Conservation (phyloP, 179 eudicot species). For the Camellia oleifera region DNA sequence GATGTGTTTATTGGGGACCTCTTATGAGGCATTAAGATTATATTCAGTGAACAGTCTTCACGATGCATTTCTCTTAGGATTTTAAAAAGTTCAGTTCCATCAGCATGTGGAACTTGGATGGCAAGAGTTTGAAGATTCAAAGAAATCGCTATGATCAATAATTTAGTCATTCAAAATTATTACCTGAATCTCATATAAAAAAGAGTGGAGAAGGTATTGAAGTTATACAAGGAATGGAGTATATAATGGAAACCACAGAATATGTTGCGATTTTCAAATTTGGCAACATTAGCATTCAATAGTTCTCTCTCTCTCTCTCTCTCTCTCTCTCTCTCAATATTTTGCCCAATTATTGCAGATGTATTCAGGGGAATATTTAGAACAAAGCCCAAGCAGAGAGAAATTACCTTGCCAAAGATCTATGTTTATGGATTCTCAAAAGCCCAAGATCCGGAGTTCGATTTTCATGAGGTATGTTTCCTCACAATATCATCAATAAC, state of each 20-base stretch:
- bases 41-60: too few species aligned
- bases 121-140: too few species aligned
- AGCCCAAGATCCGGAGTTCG: constrained; percentile 91
- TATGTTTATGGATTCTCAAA: constrained; percentile 92
- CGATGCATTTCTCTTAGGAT: too few species aligned
- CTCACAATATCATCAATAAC: neutral
- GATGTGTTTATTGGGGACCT: too few species aligned
- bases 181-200: neutral
- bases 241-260: neutral
- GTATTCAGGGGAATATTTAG: constrained; percentile 70
- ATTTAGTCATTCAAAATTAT: neutral
- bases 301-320: constrained; percentile 9
- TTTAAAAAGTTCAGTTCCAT: too few species aligned
- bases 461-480: constrained; percentile 71
- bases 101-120: too few species aligned
- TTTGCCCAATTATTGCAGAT: constrained; percentile 39
- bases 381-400: constrained; percentile 26
- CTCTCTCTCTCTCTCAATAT: constrained; percentile 3
- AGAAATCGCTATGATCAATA: too few species aligned
- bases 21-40: too few species aligned
- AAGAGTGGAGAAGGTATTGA: neutral
- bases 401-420: constrained; percentile 53
- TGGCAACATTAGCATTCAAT: neutral
- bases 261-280: neutral
- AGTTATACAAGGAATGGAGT: neutral